Evolutionary conservation across 1,139 yeast species (phyloP).

Genomic region (Debaryomyces robertsiae): DNA sequence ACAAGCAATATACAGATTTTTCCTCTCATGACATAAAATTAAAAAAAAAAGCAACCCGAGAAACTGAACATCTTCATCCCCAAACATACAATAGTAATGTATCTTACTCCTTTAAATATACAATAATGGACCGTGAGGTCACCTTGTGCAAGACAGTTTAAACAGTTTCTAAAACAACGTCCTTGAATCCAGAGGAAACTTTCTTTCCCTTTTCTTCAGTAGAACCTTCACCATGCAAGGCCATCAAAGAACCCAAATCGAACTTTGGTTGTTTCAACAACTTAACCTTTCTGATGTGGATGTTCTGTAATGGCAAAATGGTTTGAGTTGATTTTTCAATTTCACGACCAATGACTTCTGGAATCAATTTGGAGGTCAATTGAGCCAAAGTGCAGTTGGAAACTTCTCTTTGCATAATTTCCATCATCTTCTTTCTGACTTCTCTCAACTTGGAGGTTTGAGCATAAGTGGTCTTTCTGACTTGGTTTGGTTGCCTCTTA

Average conservation of each 20-base stretch:
- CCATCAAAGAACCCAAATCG: conserved; percentile 53
- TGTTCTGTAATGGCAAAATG: conserved; percentile 54
- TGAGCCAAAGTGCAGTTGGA: conserved; percentile 53
- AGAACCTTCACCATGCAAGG: conserved; percentile 54
- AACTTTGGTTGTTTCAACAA: conserved; percentile 55
- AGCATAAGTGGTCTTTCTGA: conserved; percentile 54
- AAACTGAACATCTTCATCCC: conserved; percentile 12
- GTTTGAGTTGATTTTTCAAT: conserved; percentile 55
- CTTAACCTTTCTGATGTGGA: conserved; percentile 56
- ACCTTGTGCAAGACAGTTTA: conserved; percentile 21
- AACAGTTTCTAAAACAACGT: conserved; percentile 53
- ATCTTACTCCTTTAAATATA: conserved; percentile 7
- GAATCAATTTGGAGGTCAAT: conserved; percentile 53
- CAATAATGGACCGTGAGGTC: conserved; percentile 6
- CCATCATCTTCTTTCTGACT: conserved; percentile 54
- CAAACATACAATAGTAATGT: conserved; percentile 11
- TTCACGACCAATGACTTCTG: conserved; percentile 57
- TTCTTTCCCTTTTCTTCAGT: conserved; percentile 56
- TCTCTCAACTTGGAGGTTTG: conserved; percentile 54
- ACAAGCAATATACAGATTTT: conserved; percentile 17
- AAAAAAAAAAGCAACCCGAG: conserved; percentile 14
- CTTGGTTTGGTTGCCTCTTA: conserved; percentile 55
- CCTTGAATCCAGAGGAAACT: conserved; percentile 53
- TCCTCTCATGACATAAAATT: conserved; percentile 15
- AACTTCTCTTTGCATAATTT: conserved; percentile 56